phyloP scores from a whole-genome alignment of 768 basidiomycete species.

The Leccinum variicolor region DNA sequence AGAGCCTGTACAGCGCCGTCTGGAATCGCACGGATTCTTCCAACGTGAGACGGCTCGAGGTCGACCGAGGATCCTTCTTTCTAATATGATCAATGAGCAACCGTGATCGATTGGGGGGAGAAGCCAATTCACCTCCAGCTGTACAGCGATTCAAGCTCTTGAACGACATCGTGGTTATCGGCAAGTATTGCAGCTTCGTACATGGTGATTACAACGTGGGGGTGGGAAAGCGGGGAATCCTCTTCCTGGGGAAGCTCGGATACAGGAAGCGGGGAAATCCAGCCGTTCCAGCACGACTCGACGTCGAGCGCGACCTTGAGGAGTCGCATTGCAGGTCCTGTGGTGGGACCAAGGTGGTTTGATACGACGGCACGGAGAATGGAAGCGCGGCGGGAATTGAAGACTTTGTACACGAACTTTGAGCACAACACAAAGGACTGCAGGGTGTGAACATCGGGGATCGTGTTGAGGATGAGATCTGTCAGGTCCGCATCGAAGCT shows the following conservation, averaged over 20 bases:
- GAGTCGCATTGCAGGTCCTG: slow-evolving; percentile 12
- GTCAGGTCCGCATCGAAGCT: slow-evolving; percentile 12
- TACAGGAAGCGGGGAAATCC: slow-evolving; percentile 5
- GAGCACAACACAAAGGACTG: slow-evolving; percentile 13
- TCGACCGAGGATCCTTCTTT: slow-evolving; percentile 35
- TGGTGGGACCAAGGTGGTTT: slow-evolving; percentile 11
- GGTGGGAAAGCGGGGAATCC: background rate
- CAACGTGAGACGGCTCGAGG: slow-evolving; percentile 26
- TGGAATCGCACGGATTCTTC: slow-evolving; percentile 33
- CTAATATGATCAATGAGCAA: slow-evolving; percentile 22
- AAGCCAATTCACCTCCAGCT: slow-evolving; percentile 19
- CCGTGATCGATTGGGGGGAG: background rate
- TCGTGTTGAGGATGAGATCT: slow-evolving; percentile 8
- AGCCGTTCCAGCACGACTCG: slow-evolving; percentile 14
- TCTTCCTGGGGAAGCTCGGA: slow-evolving; percentile 12
- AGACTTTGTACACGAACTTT: slow-evolving; percentile 18
- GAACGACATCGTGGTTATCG: slow-evolving; percentile 13
- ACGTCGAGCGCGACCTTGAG: slow-evolving; percentile 12
- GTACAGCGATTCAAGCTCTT: slow-evolving; percentile 13
- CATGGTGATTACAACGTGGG: background rate
- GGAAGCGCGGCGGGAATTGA: slow-evolving; percentile 7
- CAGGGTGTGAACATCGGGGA: slow-evolving; percentile 9
- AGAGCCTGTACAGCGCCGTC: slow-evolving; percentile 28
- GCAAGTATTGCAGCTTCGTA: slow-evolving; percentile 11
- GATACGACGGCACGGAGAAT: slow-evolving; percentile 13